Evolutionary conservation across 805 yeast genomes (phyloP).

Genomic region (Starmerella apicola): DNA sequence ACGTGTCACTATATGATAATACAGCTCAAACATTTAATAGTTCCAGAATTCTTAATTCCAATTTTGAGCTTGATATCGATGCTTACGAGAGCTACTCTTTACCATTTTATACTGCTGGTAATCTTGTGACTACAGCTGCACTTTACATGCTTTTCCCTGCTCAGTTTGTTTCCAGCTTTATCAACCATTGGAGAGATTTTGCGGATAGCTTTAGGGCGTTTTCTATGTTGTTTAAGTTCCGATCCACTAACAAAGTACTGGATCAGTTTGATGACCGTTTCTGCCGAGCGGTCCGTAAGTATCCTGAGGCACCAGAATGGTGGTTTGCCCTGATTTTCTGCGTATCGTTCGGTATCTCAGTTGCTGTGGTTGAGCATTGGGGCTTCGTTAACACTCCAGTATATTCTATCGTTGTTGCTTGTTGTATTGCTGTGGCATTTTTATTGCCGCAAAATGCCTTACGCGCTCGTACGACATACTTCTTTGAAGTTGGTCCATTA

Average conservation of each 20-base stretch:
- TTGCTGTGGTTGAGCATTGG: constrained; percentile 32
- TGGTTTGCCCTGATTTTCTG: constrained; percentile 37
- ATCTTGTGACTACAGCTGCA: constrained; percentile 45
- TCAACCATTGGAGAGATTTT: constrained; percentile 10
- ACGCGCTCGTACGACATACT: constrained; percentile 37
- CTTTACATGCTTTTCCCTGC: constrained; percentile 46
- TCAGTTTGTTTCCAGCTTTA: constrained; percentile 33
- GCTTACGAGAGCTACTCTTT: constrained; percentile 52
- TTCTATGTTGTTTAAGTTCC: neutral
- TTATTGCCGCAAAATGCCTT: constrained; percentile 39
- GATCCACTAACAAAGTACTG: constrained; percentile 23
- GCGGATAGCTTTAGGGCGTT: constrained; percentile 11
- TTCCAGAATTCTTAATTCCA: constrained; percentile 33
- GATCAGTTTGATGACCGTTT: constrained; percentile 39
- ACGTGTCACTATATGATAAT: constrained; percentile 41
- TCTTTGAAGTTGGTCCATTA: constrained; percentile 39
- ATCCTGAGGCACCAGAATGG: constrained; percentile 50
- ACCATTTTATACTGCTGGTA: constrained; percentile 55
- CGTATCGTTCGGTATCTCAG: constrained; percentile 34
- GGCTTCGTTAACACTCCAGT: constrained; percentile 38
- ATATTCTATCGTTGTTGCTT: constrained; percentile 42
- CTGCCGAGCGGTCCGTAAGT: constrained; percentile 42
- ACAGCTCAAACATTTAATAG: constrained; percentile 39
- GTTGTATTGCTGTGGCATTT: constrained; percentile 37
- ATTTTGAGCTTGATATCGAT: constrained; percentile 32